Conservation (phyloP, 139 green algal genomes). For the Gonium pectorale region DNA sequence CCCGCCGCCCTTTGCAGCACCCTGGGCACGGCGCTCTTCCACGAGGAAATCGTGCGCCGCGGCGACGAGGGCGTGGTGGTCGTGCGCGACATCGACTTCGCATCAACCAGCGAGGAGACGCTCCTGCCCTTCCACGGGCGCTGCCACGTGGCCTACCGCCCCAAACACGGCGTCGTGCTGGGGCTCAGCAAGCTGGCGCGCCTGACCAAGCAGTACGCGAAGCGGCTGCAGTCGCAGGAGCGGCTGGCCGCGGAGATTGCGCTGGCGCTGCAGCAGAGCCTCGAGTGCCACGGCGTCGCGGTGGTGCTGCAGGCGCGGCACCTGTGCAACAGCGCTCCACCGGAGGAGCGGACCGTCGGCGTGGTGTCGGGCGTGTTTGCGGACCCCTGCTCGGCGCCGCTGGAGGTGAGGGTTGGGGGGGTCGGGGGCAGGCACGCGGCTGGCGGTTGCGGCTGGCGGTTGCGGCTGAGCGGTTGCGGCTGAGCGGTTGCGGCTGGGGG, state of each 20-base stretch:
- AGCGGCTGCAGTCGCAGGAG: conserved; percentile 81
- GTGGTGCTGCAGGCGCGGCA: conserved; percentile 80
- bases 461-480: too few species aligned
- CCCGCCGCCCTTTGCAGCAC: conserved; percentile 58
- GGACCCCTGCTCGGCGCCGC: background rate
- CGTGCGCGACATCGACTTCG: conserved; percentile 94
- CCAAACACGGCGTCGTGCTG: conserved; percentile 79
- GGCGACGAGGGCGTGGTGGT: conserved; percentile 78
- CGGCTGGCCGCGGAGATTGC: conserved; percentile 70
- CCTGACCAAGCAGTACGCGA: conserved; percentile 80
- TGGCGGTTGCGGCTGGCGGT: too few species aligned
- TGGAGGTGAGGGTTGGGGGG: background rate
- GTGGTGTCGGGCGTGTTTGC: conserved; percentile 42
- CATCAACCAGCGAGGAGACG: conserved; percentile 71
- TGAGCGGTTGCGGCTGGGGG: too few species aligned
- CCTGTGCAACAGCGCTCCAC: conserved; percentile 50
- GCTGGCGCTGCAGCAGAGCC: conserved; percentile 56
- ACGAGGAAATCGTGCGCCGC: conserved; percentile 76
- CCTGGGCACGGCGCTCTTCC: conserved; percentile 83
- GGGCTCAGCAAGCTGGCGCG: conserved; percentile 91
- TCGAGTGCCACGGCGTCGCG: conserved; percentile 64
- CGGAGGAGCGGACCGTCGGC: conserved; percentile 24
- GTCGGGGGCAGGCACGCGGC: too few species aligned
- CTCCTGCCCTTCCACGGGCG: conserved; percentile 95
- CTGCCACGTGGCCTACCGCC: conserved; percentile 94